Evolutionary conservation across 2,329 filamentous ascomycete genomes (phyloP).

Genomic region (Fusarium tupiense): DNA sequence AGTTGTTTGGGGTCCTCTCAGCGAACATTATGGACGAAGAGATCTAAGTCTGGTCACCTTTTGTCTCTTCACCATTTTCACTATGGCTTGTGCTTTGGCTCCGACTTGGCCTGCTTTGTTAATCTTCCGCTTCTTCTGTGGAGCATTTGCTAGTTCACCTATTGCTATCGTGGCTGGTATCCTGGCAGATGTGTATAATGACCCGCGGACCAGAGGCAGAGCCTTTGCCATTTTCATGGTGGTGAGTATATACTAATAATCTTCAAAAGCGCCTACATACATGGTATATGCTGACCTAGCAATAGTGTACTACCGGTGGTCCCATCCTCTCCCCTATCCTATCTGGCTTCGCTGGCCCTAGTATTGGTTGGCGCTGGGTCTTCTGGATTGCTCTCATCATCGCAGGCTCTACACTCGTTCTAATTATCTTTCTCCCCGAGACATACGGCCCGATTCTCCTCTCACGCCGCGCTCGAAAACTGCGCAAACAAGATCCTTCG

Average conservation of each 20-base stretch:
- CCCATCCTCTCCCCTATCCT: conserved; percentile 73
- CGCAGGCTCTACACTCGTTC: conserved; percentile 68
- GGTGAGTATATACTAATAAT: conserved; percentile 49
- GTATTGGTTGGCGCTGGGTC: conserved; percentile 73
- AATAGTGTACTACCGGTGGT: conserved; percentile 69
- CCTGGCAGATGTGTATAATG: conserved; percentile 72
- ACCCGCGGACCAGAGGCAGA: conserved; percentile 61
- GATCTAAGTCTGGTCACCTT: conserved; percentile 58
- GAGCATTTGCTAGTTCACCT: conserved; percentile 64
- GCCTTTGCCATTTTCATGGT: conserved; percentile 73
- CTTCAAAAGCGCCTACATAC: not conserved
- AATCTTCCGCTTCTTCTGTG: conserved; percentile 64
- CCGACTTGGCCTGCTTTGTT: conserved; percentile 63
- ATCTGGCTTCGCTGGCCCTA: conserved; percentile 67
- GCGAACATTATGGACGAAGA: conserved; percentile 70
- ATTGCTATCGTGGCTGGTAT: conserved; percentile 72
- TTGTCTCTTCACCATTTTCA: conserved; percentile 59
- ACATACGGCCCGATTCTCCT: conserved; percentile 70
- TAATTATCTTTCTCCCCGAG: conserved; percentile 72
- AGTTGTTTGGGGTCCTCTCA: conserved; percentile 71
- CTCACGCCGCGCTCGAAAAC: conserved; percentile 62
- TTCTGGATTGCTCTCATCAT: conserved; percentile 78
- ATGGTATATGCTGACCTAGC: conserved; percentile 15
- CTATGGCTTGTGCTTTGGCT: conserved; percentile 65
- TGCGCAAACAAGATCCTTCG: conserved; percentile 66